Evolutionary conservation across 2,329 filamentous ascomycete species (phyloP).

Genomic region (Xenosphaeropsis pyriputrescens): DNA sequence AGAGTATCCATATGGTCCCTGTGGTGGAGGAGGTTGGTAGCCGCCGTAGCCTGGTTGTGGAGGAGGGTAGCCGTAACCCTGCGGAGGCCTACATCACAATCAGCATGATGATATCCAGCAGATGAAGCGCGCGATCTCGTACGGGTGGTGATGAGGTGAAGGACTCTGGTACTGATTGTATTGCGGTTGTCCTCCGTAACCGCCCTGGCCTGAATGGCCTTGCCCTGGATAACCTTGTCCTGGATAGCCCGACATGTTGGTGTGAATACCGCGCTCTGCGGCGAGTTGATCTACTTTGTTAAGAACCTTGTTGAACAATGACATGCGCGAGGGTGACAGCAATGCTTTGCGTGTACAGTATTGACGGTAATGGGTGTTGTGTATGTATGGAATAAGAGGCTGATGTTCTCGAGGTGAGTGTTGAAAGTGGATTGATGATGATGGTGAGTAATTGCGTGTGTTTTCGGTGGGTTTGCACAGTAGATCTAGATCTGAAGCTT

Average conservation of each 20-base stretch:
- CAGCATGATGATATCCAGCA: slow-evolving; percentile 11
- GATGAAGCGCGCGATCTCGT: slow-evolving; percentile 12
- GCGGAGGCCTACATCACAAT: slow-evolving; percentile 13
- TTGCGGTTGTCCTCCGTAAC: slow-evolving; percentile 9
- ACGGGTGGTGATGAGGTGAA: slow-evolving; percentile 33
- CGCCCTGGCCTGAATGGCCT: slow-evolving; percentile 19
- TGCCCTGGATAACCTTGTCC: slow-evolving; percentile 35
- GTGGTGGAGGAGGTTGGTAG: slow-evolving; percentile 17
- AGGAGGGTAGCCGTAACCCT: slow-evolving; percentile 5
- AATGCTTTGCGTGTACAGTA: no score
- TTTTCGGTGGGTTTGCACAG: no score
- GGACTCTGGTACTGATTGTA: slow-evolving; percentile 27
- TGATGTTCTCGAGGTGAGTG: no score
- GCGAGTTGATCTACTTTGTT: background rate
- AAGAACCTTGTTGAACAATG: background rate
- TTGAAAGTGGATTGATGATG: no score
- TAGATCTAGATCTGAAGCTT: no score
- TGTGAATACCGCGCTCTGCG: background rate
- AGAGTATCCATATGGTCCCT: slow-evolving; percentile 16
- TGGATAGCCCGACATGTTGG: slow-evolving; percentile 47
- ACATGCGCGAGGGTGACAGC: background rate
- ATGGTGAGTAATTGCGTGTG: no score
- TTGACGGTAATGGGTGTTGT: no score
- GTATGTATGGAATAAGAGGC: no score
- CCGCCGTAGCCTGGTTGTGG: slow-evolving; percentile 6